phyloP scores from a whole-genome alignment of 768 basidiomycete genomes.

The Candolleomyces aberdarensis region DNA sequence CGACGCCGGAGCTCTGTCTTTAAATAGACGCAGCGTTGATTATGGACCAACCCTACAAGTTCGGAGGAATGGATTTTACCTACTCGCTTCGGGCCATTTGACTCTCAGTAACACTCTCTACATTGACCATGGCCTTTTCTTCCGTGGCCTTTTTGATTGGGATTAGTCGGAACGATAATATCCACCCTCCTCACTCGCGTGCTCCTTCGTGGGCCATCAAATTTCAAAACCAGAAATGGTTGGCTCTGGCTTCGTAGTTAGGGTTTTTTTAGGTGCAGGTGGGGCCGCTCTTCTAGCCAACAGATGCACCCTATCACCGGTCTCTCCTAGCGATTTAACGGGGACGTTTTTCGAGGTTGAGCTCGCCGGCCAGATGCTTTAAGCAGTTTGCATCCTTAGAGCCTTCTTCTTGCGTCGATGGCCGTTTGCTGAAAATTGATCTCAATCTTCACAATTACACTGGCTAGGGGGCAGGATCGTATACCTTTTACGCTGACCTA shows the following conservation, averaged over 20 bases:
- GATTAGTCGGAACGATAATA: too few relatives aligned
- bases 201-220: too few relatives aligned
- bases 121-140: too few relatives aligned
- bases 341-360: background rate
- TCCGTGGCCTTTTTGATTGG: too few relatives aligned
- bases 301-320: too few relatives aligned
- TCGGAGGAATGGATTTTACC: slow-evolving; percentile 51
- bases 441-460: slow-evolving; percentile 46
- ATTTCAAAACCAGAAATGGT: too few relatives aligned
- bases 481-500: slow-evolving; percentile 55
- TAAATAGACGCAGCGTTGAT: slow-evolving; percentile 51
- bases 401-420: slow-evolving; percentile 59
- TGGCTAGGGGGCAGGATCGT: slow-evolving; percentile 34
- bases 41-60: slow-evolving; percentile 38
- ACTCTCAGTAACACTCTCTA: too few relatives aligned
- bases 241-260: too few relatives aligned
- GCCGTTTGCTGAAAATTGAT: slow-evolving; percentile 60
- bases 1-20: slow-evolving; percentile 59
- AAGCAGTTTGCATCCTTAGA: slow-evolving; percentile 41
- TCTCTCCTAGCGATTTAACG: too few relatives aligned
- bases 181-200: too few relatives aligned
- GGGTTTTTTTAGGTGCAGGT: too few relatives aligned
- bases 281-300: too few relatives aligned
- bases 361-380: slow-evolving; percentile 25
- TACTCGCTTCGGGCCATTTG: slow-evolving; percentile 59